phyloP scores from a whole-genome alignment of 768 basidiomycete species.

The Udeniomyces megalosporus region DNA sequence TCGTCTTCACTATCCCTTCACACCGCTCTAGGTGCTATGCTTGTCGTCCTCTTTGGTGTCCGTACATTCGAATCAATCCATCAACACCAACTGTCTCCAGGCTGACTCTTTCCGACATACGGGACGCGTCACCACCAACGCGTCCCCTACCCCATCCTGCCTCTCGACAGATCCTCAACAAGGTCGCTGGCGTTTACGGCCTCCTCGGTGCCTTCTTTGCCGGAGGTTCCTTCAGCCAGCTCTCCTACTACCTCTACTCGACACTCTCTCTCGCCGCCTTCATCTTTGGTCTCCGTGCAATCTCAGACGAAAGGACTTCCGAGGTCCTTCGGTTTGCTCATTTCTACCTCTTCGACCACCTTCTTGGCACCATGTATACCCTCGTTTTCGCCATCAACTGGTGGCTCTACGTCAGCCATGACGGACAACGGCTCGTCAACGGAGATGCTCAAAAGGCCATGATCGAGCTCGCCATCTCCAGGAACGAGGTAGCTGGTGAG shows the following conservation, averaged over 20 bases:
- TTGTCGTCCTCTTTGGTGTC: slow-evolving; percentile 79
- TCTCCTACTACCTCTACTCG: slow-evolving; percentile 87
- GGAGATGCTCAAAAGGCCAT: slow-evolving; percentile 79
- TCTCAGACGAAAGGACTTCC: slow-evolving; percentile 70
- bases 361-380: slow-evolving; percentile 82
- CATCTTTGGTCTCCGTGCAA: slow-evolving; percentile 72
- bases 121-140: background rate
- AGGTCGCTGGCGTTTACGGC: slow-evolving; percentile 94
- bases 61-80: slow-evolving; percentile 35
- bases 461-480: slow-evolving; percentile 35
- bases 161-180: slow-evolving; percentile 48
- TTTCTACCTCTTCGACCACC: slow-evolving; percentile 77
- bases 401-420: slow-evolving; percentile 86
- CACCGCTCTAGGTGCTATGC: slow-evolving; percentile 44
- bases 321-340: slow-evolving; percentile 80
- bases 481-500: slow-evolving; percentile 33
- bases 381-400: slow-evolving; percentile 73
- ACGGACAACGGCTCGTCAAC: slow-evolving; percentile 62
- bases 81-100: background rate
- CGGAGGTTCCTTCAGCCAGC: slow-evolving; percentile 81
- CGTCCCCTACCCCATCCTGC: background rate
- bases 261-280: slow-evolving; percentile 61
- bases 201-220: slow-evolving; percentile 69
- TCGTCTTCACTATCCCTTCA: background rate
- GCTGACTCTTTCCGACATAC: background rate